Base-by-base conservation (phyloP, 257 asterid species). In the Echium plantagineum region DNA sequence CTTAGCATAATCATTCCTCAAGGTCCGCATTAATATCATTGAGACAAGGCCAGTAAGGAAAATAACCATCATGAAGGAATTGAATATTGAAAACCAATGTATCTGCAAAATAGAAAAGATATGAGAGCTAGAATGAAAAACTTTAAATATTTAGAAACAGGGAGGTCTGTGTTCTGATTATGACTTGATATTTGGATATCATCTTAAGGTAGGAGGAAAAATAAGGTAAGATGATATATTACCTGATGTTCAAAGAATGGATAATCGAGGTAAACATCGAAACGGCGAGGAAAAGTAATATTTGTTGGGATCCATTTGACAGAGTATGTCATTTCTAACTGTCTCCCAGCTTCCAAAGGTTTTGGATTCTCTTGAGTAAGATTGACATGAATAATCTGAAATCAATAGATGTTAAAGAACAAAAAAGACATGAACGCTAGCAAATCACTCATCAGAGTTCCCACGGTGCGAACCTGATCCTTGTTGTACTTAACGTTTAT, bases 51-150 rank as follows among this genome's bases (percentile, higher is more conserved):
- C 88, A 51, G 94, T 84, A 46, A 84, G 86, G 80, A 84, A 84
- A 71, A 84, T 84, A 54, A 84, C 88, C 94, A 84, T 84, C 94
- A 84, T 84, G 81, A 84, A 84, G 19, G 94, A 84, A 75, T 84
- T 84, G 58, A 84, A 81, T 69, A 84, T 85, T 7, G 94, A 84
- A 71, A 84, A 84, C 89, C 94, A 81, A 79, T 28, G 32, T 28
- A 28, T 28, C 32, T 28, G 32, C 32, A 28, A 28, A 28, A 28
- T 6, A 28, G 7, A 81, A 88, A 62, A 84, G 79, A 88, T 79
- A 75, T 51, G 55, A 51, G 6, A 13, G 0, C 32, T 6, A 28
- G 32, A 28, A 28, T 28, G 32, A 28, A 28, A 28, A 28, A 28
- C 32, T 28, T 28, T 28, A 28, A 28, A 28, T 28, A 28, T 28